Evolutionary conservation across 2,329 filamentous ascomycete species (phyloP).

Genomic region (Diplodia seriata): DNA sequence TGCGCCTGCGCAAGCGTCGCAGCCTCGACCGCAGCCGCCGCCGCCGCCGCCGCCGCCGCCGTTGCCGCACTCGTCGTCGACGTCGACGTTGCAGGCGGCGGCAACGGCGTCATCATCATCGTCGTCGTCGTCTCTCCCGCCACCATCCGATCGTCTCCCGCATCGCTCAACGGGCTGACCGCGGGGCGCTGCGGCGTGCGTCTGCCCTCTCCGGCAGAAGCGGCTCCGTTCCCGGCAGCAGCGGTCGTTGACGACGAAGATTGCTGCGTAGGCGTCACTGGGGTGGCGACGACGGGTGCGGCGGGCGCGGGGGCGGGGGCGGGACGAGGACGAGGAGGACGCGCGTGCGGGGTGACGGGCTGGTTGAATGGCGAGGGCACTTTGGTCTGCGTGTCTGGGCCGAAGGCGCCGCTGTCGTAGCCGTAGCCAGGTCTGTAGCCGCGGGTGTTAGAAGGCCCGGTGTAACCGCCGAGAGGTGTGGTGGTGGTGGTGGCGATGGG

Average conservation of each 20-base stretch:
- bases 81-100: neutral
- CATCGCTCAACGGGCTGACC: conserved; percentile 33
- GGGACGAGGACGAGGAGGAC: neutral
- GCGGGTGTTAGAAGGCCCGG: conserved; percentile 30
- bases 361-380: conserved; percentile 22
- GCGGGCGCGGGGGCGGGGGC: neutral
- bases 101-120: neutral
- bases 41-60: too few species aligned
- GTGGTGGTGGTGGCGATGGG: neutral
- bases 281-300: neutral
- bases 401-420: conserved; percentile 32
- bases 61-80: too few species aligned
- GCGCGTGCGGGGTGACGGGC: neutral
- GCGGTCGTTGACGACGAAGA: conserved; percentile 26
- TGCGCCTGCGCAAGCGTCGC: too few species aligned
- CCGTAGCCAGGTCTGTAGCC: conserved; percentile 32
- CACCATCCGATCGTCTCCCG: conserved; percentile 5
- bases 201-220: conserved; percentile 36
- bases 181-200: conserved; percentile 31
- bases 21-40: neutral
- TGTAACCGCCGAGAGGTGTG: conserved; percentile 22
- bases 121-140: neutral
- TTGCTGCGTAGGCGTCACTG: conserved; percentile 21
- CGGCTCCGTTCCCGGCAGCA: conserved; percentile 33
- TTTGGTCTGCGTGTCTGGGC: conserved; percentile 28